Percentiles rank a stretch among this genome's conserved stretches.
These are phyloP conservation scores for Heterobasidion occidentale DNA, from an alignment of 1,284 basidiomycete species.

Conservation along the genomic window DNA sequence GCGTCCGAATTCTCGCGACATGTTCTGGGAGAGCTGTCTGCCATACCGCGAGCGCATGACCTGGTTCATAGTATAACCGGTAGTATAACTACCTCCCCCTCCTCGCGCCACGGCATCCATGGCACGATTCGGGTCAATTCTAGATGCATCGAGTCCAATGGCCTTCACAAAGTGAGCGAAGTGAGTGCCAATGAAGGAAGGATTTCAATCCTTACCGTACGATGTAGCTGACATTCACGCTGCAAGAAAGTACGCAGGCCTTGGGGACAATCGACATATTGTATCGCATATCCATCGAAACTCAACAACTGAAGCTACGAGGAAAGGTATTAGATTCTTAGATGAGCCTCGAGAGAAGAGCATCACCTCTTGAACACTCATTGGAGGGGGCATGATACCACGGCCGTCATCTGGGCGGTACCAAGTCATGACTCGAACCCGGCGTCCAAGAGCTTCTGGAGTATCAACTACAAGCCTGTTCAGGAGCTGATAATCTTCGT, in stretches of 20 bases:
- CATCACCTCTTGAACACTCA: slow-evolving; percentile 45
- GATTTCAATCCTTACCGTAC: slow-evolving; percentile 40
- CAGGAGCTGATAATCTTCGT: slow-evolving; percentile 74
- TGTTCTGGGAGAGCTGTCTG: slow-evolving; percentile 49
- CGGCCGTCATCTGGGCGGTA: slow-evolving; percentile 36
- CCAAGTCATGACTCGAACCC: slow-evolving; percentile 57
- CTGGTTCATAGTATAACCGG: slow-evolving; percentile 49
- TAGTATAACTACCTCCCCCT: slow-evolving; percentile 10
- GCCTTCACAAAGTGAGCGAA: slow-evolving; percentile 34
- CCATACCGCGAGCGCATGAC: slow-evolving; percentile 75
- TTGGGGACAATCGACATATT: slow-evolving; percentile 64
- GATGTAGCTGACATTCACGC: slow-evolving; percentile 56
- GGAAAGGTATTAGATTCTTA: background rate
- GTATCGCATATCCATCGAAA: slow-evolving; percentile 81
- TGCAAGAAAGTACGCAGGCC: slow-evolving; percentile 60
- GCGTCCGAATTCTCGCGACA: slow-evolving; percentile 45
- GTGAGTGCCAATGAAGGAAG: slow-evolving; percentile 1
- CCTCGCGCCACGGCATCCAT: slow-evolving; percentile 48
- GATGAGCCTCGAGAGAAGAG: background rate
- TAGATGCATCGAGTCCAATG: slow-evolving; percentile 41
- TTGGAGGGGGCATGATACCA: slow-evolving; percentile 37
- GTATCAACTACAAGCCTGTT: slow-evolving; percentile 62
- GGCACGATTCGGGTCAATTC: slow-evolving; percentile 45
- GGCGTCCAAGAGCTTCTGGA: slow-evolving; percentile 41
- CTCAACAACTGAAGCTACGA: slow-evolving; percentile 53